Percentiles rank a stretch among this genome's conserved stretches.
These are phyloP conservation scores for Wakefieldia striispora DNA, from an alignment of 768 basidiomycete genomes.

Conservation along the genomic window DNA sequence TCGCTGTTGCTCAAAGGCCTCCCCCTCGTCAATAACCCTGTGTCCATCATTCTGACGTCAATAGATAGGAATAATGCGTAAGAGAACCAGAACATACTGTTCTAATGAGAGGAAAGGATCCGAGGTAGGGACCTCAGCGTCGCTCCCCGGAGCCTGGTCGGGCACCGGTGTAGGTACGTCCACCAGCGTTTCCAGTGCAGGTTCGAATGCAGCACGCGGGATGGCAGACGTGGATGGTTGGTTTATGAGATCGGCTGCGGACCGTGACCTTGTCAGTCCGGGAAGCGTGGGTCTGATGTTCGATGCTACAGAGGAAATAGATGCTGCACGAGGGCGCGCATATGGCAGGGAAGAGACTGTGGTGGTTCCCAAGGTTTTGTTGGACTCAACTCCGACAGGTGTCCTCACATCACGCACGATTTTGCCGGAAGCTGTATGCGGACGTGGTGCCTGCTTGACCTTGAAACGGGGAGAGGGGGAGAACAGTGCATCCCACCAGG, in stretches of 20 bases:
- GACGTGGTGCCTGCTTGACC: constrained; percentile 37
- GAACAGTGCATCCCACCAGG: constrained; percentile 79
- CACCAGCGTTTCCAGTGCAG: constrained; percentile 16
- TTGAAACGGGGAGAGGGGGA: constrained; percentile 75
- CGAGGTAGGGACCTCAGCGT: constrained; percentile 56
- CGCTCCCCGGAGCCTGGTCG: background rate
- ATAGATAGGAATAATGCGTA: background rate
- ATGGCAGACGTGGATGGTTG: constrained; percentile 5
- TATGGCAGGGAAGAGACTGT: constrained; percentile 8
- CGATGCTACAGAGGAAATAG: constrained; percentile 4
- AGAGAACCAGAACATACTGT: constrained; percentile 32
- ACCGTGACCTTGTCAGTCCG: constrained; percentile 20
- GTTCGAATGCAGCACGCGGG: constrained; percentile 11
- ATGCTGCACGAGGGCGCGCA: constrained; percentile 23
- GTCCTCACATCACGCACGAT: constrained; percentile 48
- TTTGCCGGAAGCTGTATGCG: constrained; percentile 16
- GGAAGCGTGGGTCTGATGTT: background rate
- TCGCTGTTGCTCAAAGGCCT: constrained; percentile 59
- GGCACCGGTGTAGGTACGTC: constrained; percentile 11
- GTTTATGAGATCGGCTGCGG: constrained; percentile 18
- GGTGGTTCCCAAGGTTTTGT: background rate
- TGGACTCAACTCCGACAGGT: constrained; percentile 31
- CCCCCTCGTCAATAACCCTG: constrained; percentile 68
- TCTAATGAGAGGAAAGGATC: constrained; percentile 58
- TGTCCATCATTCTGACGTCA: background rate